Conservation (phyloP, 2,329 filamentous ascomycete genomes). For the Penicillium vulpinum region DNA sequence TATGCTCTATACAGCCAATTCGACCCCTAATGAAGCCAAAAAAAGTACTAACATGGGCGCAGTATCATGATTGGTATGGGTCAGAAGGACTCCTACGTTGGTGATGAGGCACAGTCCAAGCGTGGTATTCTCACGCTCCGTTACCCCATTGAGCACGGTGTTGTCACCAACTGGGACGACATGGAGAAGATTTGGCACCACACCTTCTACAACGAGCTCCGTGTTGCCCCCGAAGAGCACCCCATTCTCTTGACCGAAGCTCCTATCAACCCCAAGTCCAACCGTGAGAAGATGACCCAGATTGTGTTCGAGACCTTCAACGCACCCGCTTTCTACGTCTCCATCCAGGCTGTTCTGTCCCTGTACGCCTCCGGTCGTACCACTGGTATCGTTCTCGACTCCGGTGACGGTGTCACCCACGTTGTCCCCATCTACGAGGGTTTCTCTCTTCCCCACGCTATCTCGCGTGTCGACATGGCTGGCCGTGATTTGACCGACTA, state of each 20-base stretch:
- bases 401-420: constrained; percentile 99
- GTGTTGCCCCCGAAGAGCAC: constrained; percentile 99
- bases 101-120: constrained; percentile 99
- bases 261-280: constrained; percentile 99
- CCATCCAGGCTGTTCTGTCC: constrained; percentile 98
- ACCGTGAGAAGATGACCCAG: constrained; percentile 99
- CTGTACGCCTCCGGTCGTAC: constrained; percentile 99
- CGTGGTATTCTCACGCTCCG: constrained; percentile 99
- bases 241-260: constrained; percentile 98
- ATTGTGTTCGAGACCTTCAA: constrained; percentile 99
- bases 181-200: constrained; percentile 99
- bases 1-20: background rate
- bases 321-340: constrained; percentile 99
- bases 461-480: constrained; percentile 99
- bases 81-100: constrained; percentile 99
- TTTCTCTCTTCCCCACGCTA: constrained; percentile 99
- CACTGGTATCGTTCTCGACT: constrained; percentile 99
- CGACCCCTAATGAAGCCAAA: background rate
- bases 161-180: constrained; percentile 99
- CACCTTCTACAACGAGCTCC: constrained; percentile 99
- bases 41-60: constrained; percentile 38
- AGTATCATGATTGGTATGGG: constrained; percentile 99
- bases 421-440: constrained; percentile 99
- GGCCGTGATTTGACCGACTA: constrained; percentile 99
- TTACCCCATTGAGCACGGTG: constrained; percentile 99